These are phyloP conservation scores for Penicillium antarcticum DNA, from an alignment of 495 filamentous ascomycete genomes.

Conservation along the genomic window DNA sequence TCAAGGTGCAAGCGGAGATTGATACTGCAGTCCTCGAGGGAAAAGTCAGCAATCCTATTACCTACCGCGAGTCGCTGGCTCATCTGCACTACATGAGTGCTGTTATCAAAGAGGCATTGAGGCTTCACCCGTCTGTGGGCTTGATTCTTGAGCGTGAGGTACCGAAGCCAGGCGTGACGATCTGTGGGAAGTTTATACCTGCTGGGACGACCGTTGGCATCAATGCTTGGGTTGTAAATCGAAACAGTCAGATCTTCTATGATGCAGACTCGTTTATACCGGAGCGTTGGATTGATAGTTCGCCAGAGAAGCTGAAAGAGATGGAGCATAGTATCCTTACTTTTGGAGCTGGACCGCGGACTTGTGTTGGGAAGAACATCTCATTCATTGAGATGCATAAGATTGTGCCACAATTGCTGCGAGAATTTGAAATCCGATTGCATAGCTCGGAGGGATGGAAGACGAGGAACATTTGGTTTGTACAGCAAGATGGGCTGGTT, in stretches of 20 bases:
- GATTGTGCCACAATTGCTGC: slow-evolving; percentile 66
- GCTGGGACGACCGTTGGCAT: slow-evolving; percentile 60
- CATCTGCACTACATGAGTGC: slow-evolving; percentile 50
- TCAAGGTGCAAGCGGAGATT: slow-evolving; percentile 49
- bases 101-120: slow-evolving; percentile 57
- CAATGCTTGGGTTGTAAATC: slow-evolving; percentile 27
- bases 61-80: slow-evolving; percentile 40
- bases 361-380: slow-evolving; percentile 74
- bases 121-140: slow-evolving; percentile 58
- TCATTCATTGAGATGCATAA: slow-evolving; percentile 78
- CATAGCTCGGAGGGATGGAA: slow-evolving; percentile 21
- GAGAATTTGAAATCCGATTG: slow-evolving; percentile 58
- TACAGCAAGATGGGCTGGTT: slow-evolving; percentile 30
- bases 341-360: slow-evolving; percentile 61
- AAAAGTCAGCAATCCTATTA: slow-evolving; percentile 24
- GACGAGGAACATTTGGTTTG: slow-evolving; percentile 31
- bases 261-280: slow-evolving; percentile 27
- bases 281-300: slow-evolving; percentile 24
- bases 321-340: slow-evolving; percentile 33
- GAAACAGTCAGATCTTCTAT: slow-evolving; percentile 13
- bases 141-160: slow-evolving; percentile 63
- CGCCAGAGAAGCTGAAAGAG: slow-evolving; percentile 16
- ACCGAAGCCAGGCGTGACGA: slow-evolving; percentile 47
- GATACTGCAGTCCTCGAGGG: slow-evolving; percentile 38
- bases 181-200: slow-evolving; percentile 50